A percentile compares a stretch with the other conserved stretches of the same genome.
These are phyloP conservation scores for Viridothelium virens DNA, from an alignment of 495 filamentous ascomycete species.

Conservation along the genomic window DNA sequence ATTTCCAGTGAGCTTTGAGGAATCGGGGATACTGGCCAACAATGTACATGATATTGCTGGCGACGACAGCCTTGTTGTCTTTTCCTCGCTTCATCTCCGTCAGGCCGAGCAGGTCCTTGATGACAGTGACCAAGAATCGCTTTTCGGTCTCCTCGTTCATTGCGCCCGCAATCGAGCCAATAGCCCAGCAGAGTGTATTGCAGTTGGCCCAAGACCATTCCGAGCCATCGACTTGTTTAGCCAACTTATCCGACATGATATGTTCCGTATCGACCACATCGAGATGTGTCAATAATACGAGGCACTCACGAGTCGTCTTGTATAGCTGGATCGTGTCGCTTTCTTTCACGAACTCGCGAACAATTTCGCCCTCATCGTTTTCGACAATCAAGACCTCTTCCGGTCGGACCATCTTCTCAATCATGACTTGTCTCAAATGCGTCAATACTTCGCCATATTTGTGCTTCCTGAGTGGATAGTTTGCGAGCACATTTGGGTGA, in stretches of 20 bases:
- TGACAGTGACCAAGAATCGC: slow-evolving; percentile 94
- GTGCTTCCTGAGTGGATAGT: slow-evolving; percentile 90
- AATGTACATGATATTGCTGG: slow-evolving; percentile 99
- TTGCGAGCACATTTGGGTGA: slow-evolving; percentile 70
- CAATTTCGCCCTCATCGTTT: slow-evolving; percentile 98
- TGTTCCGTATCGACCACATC: slow-evolving; percentile 95
- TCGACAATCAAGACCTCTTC: slow-evolving; percentile 99
- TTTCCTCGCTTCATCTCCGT: slow-evolving; percentile 99
- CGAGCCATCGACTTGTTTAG: slow-evolving; percentile 82
- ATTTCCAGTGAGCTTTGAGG: slow-evolving; percentile 98
- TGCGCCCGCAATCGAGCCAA: slow-evolving; percentile 93
- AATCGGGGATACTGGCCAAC: slow-evolving; percentile 98
- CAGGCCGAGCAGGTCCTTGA: slow-evolving; percentile 95
- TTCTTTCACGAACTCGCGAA: slow-evolving; percentile 98
- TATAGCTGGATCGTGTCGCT: slow-evolving; percentile 98
- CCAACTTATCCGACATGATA: slow-evolving; percentile 98
- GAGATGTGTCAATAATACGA: slow-evolving; percentile 95
- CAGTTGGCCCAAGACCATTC: slow-evolving; percentile 99
- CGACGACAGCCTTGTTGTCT: slow-evolving; percentile 98
- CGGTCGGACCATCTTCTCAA: slow-evolving; percentile 97
- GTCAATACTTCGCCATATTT: slow-evolving; percentile 91
- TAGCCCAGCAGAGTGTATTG: slow-evolving; percentile 99
- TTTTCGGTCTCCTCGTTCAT: slow-evolving; percentile 99
- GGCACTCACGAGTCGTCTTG: slow-evolving; percentile 94
- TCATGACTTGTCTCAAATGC: slow-evolving; percentile 94